Evolutionary conservation across 345 rosid species (phyloP).

Genomic region (Clausena lansium): DNA sequence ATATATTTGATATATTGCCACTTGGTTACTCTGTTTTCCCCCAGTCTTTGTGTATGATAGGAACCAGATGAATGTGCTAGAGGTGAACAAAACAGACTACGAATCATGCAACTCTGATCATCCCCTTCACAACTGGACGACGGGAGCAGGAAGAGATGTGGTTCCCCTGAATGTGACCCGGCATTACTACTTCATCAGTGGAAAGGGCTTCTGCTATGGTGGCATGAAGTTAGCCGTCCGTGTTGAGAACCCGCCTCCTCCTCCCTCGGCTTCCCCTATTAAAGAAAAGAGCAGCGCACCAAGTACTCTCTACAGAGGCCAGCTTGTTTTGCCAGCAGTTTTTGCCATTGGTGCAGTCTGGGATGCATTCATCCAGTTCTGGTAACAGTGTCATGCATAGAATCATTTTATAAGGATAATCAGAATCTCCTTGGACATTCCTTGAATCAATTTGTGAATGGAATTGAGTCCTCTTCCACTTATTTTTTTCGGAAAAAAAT

Average conservation of each 20-base stretch:
- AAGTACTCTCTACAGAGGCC: slow-evolving; percentile 28
- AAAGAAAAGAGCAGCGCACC: slow-evolving; percentile 35
- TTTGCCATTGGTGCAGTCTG: slow-evolving; percentile 49
- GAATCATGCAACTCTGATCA: slow-evolving; percentile 64
- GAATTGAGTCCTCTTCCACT: slow-evolving; percentile 11
- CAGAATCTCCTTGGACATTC: slow-evolving; percentile 2
- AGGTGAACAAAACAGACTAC: slow-evolving; percentile 84
- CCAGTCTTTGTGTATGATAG: slow-evolving; percentile 90
- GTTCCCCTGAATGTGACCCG: slow-evolving; percentile 84
- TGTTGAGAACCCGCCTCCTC: slow-evolving; percentile 71
- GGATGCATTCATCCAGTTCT: slow-evolving; percentile 45
- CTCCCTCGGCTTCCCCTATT: slow-evolving; percentile 51
- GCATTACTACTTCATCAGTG: slow-evolving; percentile 69
- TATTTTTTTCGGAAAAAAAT: neutral
- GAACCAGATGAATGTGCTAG: slow-evolving; percentile 77
- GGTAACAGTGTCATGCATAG: slow-evolving; percentile 20
- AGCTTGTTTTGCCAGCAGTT: slow-evolving; percentile 39
- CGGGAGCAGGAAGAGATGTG: slow-evolving; percentile 87
- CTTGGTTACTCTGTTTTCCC: neutral
- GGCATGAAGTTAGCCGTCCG: slow-evolving; percentile 72
- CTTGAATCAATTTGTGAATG: slow-evolving; percentile 23
- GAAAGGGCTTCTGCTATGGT: slow-evolving; percentile 83
- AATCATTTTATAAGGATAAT: neutral
- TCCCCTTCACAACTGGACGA: slow-evolving; percentile 78
- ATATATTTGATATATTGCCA: neutral